Conservation (phyloP, 2,329 filamentous ascomycete species). For the Ophiostoma himal-ulmi region DNA sequence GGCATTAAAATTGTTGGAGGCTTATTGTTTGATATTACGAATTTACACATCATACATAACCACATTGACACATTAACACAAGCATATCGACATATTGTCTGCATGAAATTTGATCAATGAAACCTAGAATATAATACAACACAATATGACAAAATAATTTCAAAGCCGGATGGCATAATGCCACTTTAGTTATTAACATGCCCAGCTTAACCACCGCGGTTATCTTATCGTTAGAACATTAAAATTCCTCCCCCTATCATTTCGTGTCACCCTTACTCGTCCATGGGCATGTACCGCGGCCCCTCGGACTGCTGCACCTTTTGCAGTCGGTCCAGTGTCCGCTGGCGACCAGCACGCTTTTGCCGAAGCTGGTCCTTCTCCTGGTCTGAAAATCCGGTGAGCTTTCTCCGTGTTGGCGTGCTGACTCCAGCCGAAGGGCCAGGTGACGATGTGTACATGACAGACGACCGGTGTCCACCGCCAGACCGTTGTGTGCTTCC, state of each 20-base stretch:
- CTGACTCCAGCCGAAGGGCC: conserved; percentile 30
- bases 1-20: background rate
- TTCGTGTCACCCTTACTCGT: conserved; percentile 12
- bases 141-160: background rate
- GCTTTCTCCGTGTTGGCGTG: conserved; percentile 54
- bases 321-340: conserved; percentile 27
- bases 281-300: conserved; percentile 27
- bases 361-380: conserved; percentile 54
- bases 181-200: background rate
- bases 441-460: conserved; percentile 33
- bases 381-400: conserved; percentile 54
- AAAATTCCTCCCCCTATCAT: background rate
- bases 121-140: background rate
- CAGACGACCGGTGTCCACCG: conserved; percentile 37
- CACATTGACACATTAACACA: too few relatives aligned
- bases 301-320: conserved; percentile 41
- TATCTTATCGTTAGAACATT: background rate
- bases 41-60: too few relatives aligned
- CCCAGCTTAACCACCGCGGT: background rate
- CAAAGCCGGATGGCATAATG: background rate
- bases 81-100: too few relatives aligned
- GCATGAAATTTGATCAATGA: background rate
- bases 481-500: conserved; percentile 33
- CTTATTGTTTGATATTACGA: background rate
- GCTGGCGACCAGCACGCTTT: conserved; percentile 41